Evolutionary conservation across 2,329 filamentous ascomycete species (phyloP), one percentile per base, ranked within the genome.

Genomic region (Alternaria panax): DNA sequence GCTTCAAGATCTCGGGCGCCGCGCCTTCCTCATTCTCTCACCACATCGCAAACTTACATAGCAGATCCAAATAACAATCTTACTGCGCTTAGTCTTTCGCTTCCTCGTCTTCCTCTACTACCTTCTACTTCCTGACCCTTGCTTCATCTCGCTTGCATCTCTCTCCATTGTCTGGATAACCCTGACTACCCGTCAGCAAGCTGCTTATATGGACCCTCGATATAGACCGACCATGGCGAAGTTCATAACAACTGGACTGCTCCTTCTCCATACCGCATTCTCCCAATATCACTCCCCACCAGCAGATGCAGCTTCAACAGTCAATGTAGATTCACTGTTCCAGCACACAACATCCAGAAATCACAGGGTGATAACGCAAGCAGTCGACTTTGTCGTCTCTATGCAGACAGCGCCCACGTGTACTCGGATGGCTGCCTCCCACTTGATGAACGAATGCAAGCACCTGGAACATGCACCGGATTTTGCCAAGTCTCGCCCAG

Each of bases 391-490:
- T 8, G 62, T 72, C 16, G 60, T 64, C 0, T 71, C 68, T 0
- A 68, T 67, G 66, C 71, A 67, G 38, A 70, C 60, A 16, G 66
- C 68, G 4, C 66, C 69, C 5, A 68, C 84, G 0, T 88, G 86
- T 75, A 81, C 83, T 57, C 81, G 81, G 7, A 72, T 86, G 36
- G 86, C 86, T 7, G 80, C 83, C 3, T 79, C 80, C 3, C 80
- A 79, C 36, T 78, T 88, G 4, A 76, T 87, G 54, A 77, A 81
- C 50, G 84, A 84, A 32, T 88, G 86, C 67, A 80, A 85, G 64
- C 74, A 79, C 0, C 76, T 87, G 25, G 80, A 82, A 41, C 54
- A 74, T 18, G 67, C 69, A 30, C 64, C 72, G 24, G 67, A 68
- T 8, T 71, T 74, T 32, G 65, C 65, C 18, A 70, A 67, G 59